phyloP scores from a whole-genome alignment of 805 yeast species.

The Blastobotrys americana region DNA sequence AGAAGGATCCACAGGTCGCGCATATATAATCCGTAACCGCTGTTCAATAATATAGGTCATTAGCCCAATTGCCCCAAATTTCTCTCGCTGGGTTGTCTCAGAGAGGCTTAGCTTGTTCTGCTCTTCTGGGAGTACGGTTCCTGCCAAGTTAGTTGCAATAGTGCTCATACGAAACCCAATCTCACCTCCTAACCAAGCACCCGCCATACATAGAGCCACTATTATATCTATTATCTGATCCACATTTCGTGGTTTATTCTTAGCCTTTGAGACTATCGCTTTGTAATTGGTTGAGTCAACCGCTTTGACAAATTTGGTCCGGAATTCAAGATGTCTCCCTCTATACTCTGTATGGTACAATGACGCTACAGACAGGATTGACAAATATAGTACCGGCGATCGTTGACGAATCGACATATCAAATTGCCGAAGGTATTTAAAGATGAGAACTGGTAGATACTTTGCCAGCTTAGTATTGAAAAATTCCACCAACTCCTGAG shows the following conservation, averaged over 20 bases:
- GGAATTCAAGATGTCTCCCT: constrained; percentile 11
- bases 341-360: constrained; percentile 15
- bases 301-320: constrained; percentile 11
- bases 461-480: constrained; percentile 15
- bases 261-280: neutral
- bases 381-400: constrained; percentile 14
- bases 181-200: constrained; percentile 22
- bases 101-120: neutral
- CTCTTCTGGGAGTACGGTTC: constrained; percentile 12
- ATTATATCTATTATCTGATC: constrained; percentile 8
- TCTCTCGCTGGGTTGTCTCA: neutral
- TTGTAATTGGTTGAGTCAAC: constrained; percentile 4
- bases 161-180: constrained; percentile 17
- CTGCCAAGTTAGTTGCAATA: constrained; percentile 16
- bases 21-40: constrained; percentile 19
- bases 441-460: constrained; percentile 18
- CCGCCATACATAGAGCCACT: constrained; percentile 16
- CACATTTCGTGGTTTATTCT: constrained; percentile 2
- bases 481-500: constrained; percentile 13
- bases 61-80: constrained; percentile 17
- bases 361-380: constrained; percentile 17
- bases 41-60: constrained; percentile 20
- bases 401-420: constrained; percentile 9
- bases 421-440: constrained; percentile 16
- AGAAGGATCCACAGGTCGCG: constrained; percentile 9